phyloP scores from a whole-genome alignment of 371 early-diverging fungal genomes.

The Actinomortierella ambigua region DNA sequence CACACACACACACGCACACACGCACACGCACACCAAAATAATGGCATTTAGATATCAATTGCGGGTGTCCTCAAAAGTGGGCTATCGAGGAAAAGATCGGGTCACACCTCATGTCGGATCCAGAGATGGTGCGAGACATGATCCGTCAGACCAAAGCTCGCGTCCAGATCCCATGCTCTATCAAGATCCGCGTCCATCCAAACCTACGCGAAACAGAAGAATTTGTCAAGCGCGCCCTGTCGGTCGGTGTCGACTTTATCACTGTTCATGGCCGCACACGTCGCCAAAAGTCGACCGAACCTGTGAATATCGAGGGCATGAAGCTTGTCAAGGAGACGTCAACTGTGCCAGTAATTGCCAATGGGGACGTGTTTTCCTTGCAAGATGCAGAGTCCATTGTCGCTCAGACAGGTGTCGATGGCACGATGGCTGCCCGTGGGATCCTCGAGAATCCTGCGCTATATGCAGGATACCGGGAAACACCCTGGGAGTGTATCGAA shows the following conservation, averaged over 20 bases:
- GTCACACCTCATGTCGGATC: constrained; percentile 75
- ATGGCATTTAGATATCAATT: constrained; percentile 76
- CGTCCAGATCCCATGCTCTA: constrained; percentile 72
- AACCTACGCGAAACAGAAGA: constrained; percentile 75
- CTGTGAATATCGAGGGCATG: constrained; percentile 75
- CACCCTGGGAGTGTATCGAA: constrained; percentile 81
- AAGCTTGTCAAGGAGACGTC: constrained; percentile 74
- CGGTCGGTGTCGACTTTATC: constrained; percentile 79
- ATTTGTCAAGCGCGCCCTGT: constrained; percentile 76
- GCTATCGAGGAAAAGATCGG: constrained; percentile 85
- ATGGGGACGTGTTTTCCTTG: constrained; percentile 77
- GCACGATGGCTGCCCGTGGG: constrained; percentile 90
- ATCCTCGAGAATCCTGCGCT: constrained; percentile 90
- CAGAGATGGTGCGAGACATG: constrained; percentile 85
- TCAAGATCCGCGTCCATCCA: constrained; percentile 82
- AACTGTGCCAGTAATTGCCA: constrained; percentile 79
- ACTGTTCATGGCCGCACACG: constrained; percentile 86
- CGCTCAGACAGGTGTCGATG: constrained; percentile 75
- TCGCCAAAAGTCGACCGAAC: constrained; percentile 75
- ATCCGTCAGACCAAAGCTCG: constrained; percentile 70
- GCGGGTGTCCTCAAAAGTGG: constrained; percentile 91
- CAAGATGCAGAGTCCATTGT: constrained; percentile 72
- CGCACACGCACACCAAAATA: constrained; percentile 3
- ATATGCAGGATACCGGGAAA: constrained; percentile 69
- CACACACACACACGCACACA: too few species aligned